Percentiles rank a stretch among this genome's conserved stretches.
These are phyloP conservation scores for Pelargonium citronellum DNA, from an alignment of 441 rosid genomes.

Conservation along the genomic window DNA sequence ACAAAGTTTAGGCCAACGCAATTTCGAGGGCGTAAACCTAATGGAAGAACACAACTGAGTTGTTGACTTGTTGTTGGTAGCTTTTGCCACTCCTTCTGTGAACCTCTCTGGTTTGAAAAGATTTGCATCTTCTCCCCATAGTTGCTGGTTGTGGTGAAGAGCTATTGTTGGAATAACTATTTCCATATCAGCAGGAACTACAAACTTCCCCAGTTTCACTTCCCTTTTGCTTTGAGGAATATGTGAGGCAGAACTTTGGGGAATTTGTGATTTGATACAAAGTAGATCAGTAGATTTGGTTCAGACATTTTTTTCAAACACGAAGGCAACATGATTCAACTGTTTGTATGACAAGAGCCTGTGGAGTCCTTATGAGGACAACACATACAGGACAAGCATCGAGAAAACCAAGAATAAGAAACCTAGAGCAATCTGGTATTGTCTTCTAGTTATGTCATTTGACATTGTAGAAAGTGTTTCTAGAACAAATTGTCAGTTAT, in stretches of 20 bases:
- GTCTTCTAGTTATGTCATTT: too few relatives aligned
- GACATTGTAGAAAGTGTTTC: too few relatives aligned
- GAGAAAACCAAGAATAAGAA: too few relatives aligned
- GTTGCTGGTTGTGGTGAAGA: background rate
- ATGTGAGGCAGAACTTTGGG: slow-evolving; percentile 27
- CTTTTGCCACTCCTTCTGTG: slow-evolving; percentile 18
- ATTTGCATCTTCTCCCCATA: background rate
- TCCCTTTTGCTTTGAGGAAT: background rate
- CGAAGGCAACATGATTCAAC: too few relatives aligned
- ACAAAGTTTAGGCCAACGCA: background rate
- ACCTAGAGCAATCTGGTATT: too few relatives aligned
- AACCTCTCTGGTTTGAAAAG: background rate
- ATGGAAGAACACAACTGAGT: slow-evolving; percentile 12
- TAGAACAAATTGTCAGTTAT: too few relatives aligned
- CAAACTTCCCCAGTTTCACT: background rate
- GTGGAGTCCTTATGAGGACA: too few relatives aligned
- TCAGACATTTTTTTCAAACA: too few relatives aligned
- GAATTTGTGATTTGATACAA: slow-evolving; percentile 22
- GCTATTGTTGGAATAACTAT: background rate
- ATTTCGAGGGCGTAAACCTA: background rate
- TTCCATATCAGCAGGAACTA: background rate
- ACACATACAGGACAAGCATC: too few relatives aligned
- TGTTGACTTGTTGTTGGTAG: slow-evolving; percentile 1
- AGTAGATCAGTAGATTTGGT: background rate
- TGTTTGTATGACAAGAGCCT: too few relatives aligned